Conservation (phyloP, 1,284 basidiomycete species). For the Ustilago hordei region DNA sequence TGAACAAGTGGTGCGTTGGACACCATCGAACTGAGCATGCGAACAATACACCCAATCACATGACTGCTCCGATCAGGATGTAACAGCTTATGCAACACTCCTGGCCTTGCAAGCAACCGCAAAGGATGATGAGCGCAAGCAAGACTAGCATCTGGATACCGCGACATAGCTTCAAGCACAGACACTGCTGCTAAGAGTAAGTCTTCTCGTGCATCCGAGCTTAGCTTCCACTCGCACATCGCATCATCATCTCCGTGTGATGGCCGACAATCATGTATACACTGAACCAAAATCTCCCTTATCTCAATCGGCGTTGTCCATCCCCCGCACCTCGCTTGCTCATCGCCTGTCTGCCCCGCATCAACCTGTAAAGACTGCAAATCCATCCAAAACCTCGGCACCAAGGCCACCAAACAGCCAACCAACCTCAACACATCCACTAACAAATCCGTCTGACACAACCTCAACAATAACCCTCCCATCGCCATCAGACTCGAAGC, state of each 20-base stretch:
- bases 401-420: conserved; percentile 20
- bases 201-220: conserved; percentile 32
- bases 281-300: conserved; percentile 40
- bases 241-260: background rate
- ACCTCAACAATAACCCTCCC: conserved; percentile 43
- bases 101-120: conserved; percentile 24
- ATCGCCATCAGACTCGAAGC: conserved; percentile 44
- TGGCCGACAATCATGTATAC: conserved; percentile 32
- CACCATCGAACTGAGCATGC: conserved; percentile 31
- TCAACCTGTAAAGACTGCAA: conserved; percentile 30
- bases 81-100: conserved; percentile 38
- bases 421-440: conserved; percentile 41
- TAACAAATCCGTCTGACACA: conserved; percentile 44
- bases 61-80: conserved; percentile 28
- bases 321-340: conserved; percentile 1
- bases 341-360: conserved; percentile 10
- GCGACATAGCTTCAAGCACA: conserved; percentile 34
- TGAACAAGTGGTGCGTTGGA: conserved; percentile 41
- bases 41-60: conserved; percentile 25
- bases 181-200: conserved; percentile 27
- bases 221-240: conserved; percentile 14
- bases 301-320: conserved; percentile 33
- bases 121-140: conserved; percentile 23
- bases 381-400: conserved; percentile 44
- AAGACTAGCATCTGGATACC: conserved; percentile 15